These are phyloP conservation scores for Inga oerstediana DNA, from an alignment of 306 rosid genomes.

Conservation along the genomic window DNA sequence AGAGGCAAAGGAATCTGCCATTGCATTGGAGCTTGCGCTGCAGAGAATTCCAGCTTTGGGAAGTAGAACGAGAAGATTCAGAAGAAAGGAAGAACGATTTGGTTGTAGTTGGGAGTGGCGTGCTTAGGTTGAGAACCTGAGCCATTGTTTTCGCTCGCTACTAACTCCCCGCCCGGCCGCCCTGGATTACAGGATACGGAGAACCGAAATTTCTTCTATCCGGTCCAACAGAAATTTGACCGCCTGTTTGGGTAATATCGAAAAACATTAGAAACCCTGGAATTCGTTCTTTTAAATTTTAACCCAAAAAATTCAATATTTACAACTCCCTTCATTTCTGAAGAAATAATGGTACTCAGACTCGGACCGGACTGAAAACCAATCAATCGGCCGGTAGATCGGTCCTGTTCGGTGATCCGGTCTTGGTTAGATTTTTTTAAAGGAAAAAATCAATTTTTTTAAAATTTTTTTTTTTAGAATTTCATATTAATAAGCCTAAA, in stretches of 20 bases:
- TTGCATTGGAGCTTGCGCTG: slow-evolving; percentile 58
- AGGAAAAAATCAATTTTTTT: no score
- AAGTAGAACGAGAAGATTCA: slow-evolving; percentile 32
- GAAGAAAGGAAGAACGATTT: slow-evolving; percentile 21
- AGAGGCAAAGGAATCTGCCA: slow-evolving; percentile 70
- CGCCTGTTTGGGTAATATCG: not conserved
- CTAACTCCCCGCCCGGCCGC: not conserved
- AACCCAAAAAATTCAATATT: no score
- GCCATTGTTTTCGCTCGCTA: slow-evolving; percentile 51
- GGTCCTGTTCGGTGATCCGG: no score
- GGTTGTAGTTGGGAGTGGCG: slow-evolving; percentile 34
- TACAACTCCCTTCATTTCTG: no score
- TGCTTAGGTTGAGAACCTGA: slow-evolving; percentile 60
- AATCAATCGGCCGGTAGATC: no score
- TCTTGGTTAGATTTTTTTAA: no score
- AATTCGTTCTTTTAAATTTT: no score
- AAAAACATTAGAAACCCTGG: no score
- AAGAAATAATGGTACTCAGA: no score
- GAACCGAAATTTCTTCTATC: not conserved
- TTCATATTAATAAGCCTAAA: no score
- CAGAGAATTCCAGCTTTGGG: slow-evolving; percentile 48
- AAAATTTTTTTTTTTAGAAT: no score
- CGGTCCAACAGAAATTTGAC: not conserved
- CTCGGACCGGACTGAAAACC: no score
- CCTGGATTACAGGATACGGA: not conserved